Evolutionary conservation across 257 asterid genomes (phyloP).

Genomic region (Cynanchum wilfordii): DNA sequence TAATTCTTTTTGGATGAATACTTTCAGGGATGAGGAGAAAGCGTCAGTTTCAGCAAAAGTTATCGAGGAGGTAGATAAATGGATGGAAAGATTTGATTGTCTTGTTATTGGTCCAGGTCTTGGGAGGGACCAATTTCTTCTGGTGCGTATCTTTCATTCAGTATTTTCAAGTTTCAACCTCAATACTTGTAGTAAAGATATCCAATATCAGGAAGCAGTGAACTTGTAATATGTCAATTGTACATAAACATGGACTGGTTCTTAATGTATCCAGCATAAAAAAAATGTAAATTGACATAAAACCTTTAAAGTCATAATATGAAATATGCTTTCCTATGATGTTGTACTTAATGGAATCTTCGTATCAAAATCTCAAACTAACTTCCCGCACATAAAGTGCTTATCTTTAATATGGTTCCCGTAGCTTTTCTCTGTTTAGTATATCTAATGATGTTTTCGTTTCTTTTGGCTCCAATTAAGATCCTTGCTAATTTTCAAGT

Average conservation of each 20-base stretch:
- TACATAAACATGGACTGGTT: neutral
- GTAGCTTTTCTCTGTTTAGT: neutral
- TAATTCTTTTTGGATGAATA: conserved; percentile 24
- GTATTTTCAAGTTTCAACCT: neutral
- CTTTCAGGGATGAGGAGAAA: conserved; percentile 75
- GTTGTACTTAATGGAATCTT: neutral
- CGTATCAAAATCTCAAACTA: neutral
- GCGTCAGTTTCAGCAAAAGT: conserved; percentile 58
- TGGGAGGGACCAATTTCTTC: conserved; percentile 91
- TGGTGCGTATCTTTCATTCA: conserved; percentile 45
- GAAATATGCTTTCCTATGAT: neutral
- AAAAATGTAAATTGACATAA: neutral
- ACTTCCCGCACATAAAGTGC: neutral
- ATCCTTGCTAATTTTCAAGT: conserved; percentile 11
- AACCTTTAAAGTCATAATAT: neutral
- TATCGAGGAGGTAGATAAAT: conserved; percentile 77
- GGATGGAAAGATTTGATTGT: conserved; percentile 99
- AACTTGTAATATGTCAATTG: neutral
- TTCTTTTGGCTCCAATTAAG: neutral
- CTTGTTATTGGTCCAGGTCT: conserved; percentile 95
- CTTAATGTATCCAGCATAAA: neutral
- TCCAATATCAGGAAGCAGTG: neutral
- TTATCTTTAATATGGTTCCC: neutral
- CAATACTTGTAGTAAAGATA: neutral
- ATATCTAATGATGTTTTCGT: neutral